Evolutionary conservation across 2,329 filamentous ascomycete genomes (phyloP), one percentile per base, ranked within the genome.

Genomic region (Decorospora gaudefroyi): DNA sequence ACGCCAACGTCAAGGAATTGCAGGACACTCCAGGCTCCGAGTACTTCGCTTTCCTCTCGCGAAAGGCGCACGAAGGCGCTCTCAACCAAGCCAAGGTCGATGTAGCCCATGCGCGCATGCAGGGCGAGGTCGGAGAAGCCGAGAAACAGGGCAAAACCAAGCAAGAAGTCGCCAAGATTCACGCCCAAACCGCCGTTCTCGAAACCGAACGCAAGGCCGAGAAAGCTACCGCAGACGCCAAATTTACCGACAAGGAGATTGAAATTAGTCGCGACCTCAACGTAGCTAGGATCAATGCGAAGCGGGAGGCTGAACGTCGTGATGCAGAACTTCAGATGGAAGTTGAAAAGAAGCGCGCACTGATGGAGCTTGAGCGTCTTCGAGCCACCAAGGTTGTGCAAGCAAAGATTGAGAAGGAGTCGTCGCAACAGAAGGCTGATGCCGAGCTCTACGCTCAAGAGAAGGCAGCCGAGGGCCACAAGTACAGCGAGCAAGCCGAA

Each of bases 131-230:
- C 10, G 87, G 86, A 45, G 88, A 93, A 69, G 84, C 88, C 16
- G 78, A 90, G 67, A 86, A 88, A 61, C 82, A 84, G 62, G 89
- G 89, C 53, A 80, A 88, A 61, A 87, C 90, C 51, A 90, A 93
- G 67, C 87, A 90, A 41, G 86, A 91, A 63, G 87, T 95, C 28
- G 88, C 88, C 58, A 92, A 90, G 75, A 95, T 95, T 72, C 83
- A 91, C 68, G 88, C 89, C 54, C 84, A 89, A 59, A 95, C 89
- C 1, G 88, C 88, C 1, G 87, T 93, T 1, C 80, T 88, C 49
- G 90, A 92, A 74, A 93, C 89, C 0, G 84, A 92, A 65, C 84
- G 88, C 35, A 90, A 92, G 65, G 85, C 86, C 31, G 88, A 93
- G 72, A 88, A 89, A 50, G 87, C 88, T 2, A 73, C 80, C 32